Evolutionary conservation across 495 filamentous ascomycete genomes (phyloP), one percentile per base, ranked within the genome.

Genomic region (Xylaria palmicola): DNA sequence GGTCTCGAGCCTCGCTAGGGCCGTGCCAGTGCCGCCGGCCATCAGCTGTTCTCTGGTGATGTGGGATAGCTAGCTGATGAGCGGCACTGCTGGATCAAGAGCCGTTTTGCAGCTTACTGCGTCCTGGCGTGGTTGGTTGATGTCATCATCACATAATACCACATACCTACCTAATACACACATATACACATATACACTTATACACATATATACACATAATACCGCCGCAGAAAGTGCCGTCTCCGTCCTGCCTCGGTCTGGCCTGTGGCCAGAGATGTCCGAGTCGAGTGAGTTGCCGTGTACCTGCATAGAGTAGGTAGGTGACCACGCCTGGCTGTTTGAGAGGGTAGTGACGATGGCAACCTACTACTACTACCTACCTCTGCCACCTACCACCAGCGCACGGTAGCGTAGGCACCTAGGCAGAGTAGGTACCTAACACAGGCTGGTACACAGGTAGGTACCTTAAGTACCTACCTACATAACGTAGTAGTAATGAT

Each of bases 71-170:
- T 37, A 22, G 6, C 22, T 49, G 22, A n/a, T 22, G n/a, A 36
- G 30, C 40, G 44, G 44, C 56, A 58, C n/a, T 24, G 45, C 47
- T 32, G 47, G 34, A 41, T 59, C 56, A 40, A 59, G 36, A 47
- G n/a, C 34, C 26, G 56, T 48, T 59, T 51, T 59, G 45, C 56
- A 50, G 37, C 53, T 43, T 56, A 43, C 53, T 41, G 53, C 40
- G 44, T 40, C 20, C 56, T n/a, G 15, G 12, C 34, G 36, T 34
- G 36, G 55, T 27, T 49, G 29, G 41, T 58, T 48, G 55, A 58
- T 58, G 55, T 58, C 55, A 58, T 58, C 55, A 49, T 58, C 54
- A 36, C 43, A 48, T 47, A 58, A 58, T 58, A 48, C 55, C 55
- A 58, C 55, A n/a, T n/a, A n/a, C n/a, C n/a, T n/a, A n/a, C n/a